Evolutionary conservation across 352 stramenopile genomes (phyloP), one percentile per base, ranked within the genome.

Genomic region (Globisporangium parvum): DNA sequence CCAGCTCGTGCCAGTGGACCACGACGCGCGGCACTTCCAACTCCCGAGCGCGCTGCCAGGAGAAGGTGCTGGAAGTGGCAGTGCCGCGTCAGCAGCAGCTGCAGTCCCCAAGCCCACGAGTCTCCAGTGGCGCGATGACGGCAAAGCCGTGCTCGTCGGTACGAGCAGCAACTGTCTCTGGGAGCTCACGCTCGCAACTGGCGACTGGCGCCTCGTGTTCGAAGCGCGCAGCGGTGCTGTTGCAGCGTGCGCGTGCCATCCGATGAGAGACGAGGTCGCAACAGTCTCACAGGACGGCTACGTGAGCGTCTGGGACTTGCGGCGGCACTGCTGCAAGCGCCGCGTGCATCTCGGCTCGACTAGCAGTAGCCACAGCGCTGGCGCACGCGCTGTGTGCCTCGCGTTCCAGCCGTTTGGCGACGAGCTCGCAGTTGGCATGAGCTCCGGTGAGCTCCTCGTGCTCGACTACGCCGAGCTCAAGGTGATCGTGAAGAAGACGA

Each of bases 111-210:
- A 77, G 40, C 73, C 74, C 0, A 87, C 70, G 6, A 88, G 75
- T 55, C 53, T 90, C 0, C 57, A 68, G 14, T 85, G 74, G 75
- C 80, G 72, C 50, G 71, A 80, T 6, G 77, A 90, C 45, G 71
- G 75, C 8, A 75, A 71, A 21, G 53, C 47, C 14, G 57, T 85
- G 5, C 56, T 86, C 37, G 74, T 87, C 20, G 67, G 73, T 4
- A 70, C 79, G 15, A 87, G 64, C 51, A 73, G 63, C n/a, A 87
- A 80, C 40, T 83, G 69, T 26, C 67, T 90, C 53, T 90, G 76
- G 75, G 80, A 90, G 35, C 71, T 82, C 11, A 67, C 80, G 39
- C 51, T 80, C 45, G 44, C 39, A 0, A 63, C 58, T 1, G 73
- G 74, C 15, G 65, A 77, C 42, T 90, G 80, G 77, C 60, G 51